A percentile compares a stretch with the other conserved stretches of the same genome.
Conservation (phyloP, 2,329 filamentous ascomycete genomes). For the Ophiostoma ips region DNA sequence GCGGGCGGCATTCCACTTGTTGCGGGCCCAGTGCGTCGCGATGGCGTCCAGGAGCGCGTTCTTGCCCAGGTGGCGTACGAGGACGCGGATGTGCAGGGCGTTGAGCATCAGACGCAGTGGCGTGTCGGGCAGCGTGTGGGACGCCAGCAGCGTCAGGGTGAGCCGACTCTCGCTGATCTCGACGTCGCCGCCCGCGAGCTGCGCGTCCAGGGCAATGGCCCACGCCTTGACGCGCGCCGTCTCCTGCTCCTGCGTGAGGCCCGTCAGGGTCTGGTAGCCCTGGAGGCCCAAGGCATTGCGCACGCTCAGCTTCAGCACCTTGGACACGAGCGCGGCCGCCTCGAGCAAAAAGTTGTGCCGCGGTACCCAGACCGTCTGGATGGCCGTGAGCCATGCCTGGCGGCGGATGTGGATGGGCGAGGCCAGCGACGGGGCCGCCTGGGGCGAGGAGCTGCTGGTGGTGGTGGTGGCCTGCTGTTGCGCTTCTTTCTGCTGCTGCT, state of each 20-base stretch:
- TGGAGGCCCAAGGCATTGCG: slow-evolving; percentile 65
- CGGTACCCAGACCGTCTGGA: slow-evolving; percentile 86
- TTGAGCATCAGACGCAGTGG: slow-evolving; percentile 80
- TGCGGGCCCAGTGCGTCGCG: slow-evolving; percentile 58
- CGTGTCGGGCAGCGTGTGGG: slow-evolving; percentile 71
- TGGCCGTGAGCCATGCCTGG: slow-evolving; percentile 83
- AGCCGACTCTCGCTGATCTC: slow-evolving; percentile 82
- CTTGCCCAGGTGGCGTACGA: slow-evolving; percentile 65
- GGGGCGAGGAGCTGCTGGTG: slow-evolving; percentile 23
- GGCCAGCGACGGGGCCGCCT: slow-evolving; percentile 54
- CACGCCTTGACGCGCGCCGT: slow-evolving; percentile 78
- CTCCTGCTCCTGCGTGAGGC: slow-evolving; percentile 73
- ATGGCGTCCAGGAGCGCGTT: slow-evolving; percentile 53
- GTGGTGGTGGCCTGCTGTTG: too few relatives aligned
- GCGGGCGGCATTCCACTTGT: slow-evolving; percentile 71
- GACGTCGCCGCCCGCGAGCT: slow-evolving; percentile 77
- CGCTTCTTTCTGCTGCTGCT: slow-evolving; percentile 26
- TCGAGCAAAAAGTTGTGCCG: slow-evolving; percentile 77
- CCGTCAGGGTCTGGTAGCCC: slow-evolving; percentile 65
- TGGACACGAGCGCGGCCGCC: slow-evolving; percentile 63
- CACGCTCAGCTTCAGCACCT: slow-evolving; percentile 69
- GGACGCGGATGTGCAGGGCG: slow-evolving; percentile 77
- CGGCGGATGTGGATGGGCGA: slow-evolving; percentile 75
- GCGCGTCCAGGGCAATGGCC: slow-evolving; percentile 85
- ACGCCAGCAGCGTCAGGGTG: slow-evolving; percentile 74